Evolutionary conservation across 1,139 yeast genomes (phyloP), one percentile per base, ranked within the genome.

Genomic region (Meyerozyma athensensis): DNA sequence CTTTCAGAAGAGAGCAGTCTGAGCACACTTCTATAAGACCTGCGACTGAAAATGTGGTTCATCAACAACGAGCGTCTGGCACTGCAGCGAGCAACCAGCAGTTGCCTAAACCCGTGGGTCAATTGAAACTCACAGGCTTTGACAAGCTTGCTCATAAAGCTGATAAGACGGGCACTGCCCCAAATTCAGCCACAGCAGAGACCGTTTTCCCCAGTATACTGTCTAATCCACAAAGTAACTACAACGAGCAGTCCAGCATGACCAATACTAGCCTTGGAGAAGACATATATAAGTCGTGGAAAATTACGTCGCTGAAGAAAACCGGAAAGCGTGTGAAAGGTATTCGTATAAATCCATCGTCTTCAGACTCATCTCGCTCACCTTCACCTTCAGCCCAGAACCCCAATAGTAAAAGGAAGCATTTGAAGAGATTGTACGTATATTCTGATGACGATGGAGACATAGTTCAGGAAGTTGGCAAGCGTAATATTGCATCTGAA

Each of bases 311-410:
- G 28, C 28, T 9, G 28, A 14, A 17, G 7, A 17, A 24, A 12
- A 10, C 8, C 2, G 13, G 17, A 9, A 24, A 24, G 18, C 26
- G 19, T 28, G 13, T 18, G n/a, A 26, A 12, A 21, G 31, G 18
- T 21, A 26, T 13, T 18, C 23, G 31, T 14, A 8, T 19, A 9
- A 7, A 26, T 17, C 35, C 26, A 5, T 14, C 33, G 28, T 18
- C 34, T 20, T 30, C 24, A 19, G 30, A 19, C 21, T 14, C 24
- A 8, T 21, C 33, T 10, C 16, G 32, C 8, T 28, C 32, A 4
- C 32, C 32, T 2, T 28, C 32, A n/a, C 32, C 32, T 10, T n/a
- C 19, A 2, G 20, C 20, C 4, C 16, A n/a, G n/a, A 28, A 24
- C 4, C 13, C 28, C 28, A 24, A 13, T 8, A 12, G 13, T 14